Conservation (phyloP, 306 rosid species). For the Glycine latifolia region DNA sequence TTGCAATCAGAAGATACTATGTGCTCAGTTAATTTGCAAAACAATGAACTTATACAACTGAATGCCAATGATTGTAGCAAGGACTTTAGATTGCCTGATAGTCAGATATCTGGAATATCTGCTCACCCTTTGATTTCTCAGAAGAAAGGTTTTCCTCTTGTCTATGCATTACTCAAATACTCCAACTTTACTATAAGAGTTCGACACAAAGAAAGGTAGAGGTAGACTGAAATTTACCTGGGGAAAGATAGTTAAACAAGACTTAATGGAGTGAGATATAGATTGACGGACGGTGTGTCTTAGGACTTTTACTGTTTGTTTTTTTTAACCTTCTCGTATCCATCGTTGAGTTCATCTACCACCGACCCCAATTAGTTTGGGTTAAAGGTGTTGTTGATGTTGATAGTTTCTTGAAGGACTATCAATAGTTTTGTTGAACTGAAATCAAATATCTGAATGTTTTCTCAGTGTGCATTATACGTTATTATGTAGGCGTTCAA, state of each 20-base stretch:
- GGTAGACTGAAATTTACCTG: too few relatives aligned
- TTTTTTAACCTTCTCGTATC: too few relatives aligned
- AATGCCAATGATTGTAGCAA: constrained; percentile 39
- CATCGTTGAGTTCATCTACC: too few relatives aligned
- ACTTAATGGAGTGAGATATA: too few relatives aligned
- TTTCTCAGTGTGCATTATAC: constrained; percentile 2
- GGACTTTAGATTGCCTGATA: constrained; percentile 43
- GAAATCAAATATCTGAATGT: constrained; percentile 12
- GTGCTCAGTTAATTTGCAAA: constrained; percentile 45
- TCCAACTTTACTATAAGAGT: not conserved
- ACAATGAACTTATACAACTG: constrained; percentile 41
- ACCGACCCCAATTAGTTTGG: too few relatives aligned
- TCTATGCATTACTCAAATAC: constrained; percentile 29
- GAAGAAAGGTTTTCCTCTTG: constrained; percentile 59
- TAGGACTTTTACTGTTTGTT: too few relatives aligned
- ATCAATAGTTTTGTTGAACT: constrained; percentile 8
- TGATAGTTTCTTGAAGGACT: constrained; percentile 16
- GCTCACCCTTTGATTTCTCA: constrained; percentile 52
- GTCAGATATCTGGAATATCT: constrained; percentile 58
- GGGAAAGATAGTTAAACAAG: too few relatives aligned
- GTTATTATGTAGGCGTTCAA: not conserved
- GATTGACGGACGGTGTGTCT: too few relatives aligned
- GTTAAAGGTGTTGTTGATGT: too few relatives aligned
- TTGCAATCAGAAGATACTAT: constrained; percentile 52
- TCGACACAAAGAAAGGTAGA: too few relatives aligned